A percentile compares a stretch with the other conserved stretches of the same genome.
These are phyloP conservation scores for Plectosphaerella cucumerina DNA, from an alignment of 2,329 filamentous ascomycete genomes.

Conservation along the genomic window DNA sequence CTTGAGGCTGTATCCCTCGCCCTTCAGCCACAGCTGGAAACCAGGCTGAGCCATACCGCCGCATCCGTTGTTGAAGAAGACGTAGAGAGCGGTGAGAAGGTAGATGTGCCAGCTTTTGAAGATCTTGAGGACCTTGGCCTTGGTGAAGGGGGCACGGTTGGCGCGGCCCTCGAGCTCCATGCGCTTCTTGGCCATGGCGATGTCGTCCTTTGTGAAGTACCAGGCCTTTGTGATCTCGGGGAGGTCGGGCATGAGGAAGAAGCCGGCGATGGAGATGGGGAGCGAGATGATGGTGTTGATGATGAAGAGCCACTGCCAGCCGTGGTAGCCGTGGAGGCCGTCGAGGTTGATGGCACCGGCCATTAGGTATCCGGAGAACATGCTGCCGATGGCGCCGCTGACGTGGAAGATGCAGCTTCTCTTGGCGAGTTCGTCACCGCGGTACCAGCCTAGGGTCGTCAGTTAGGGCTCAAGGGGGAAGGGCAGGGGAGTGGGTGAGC, in stretches of 20 bases:
- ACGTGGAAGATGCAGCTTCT: slow-evolving; percentile 22
- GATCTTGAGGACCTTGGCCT: slow-evolving; percentile 53
- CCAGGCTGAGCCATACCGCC: slow-evolving; percentile 45
- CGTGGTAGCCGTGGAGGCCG: slow-evolving; percentile 31
- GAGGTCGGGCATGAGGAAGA: slow-evolving; percentile 29
- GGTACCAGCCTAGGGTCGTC: slow-evolving; percentile 18
- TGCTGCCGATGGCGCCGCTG: slow-evolving; percentile 16
- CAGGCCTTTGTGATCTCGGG: slow-evolving; percentile 13
- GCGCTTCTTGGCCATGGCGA: slow-evolving; percentile 31
- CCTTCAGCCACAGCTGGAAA: slow-evolving; percentile 47
- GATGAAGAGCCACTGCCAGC: slow-evolving; percentile 55
- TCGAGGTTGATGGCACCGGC: slow-evolving; percentile 30
- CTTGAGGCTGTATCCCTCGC: slow-evolving; percentile 33
- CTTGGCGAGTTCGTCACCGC: slow-evolving; percentile 21
- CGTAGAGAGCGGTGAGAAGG: slow-evolving; percentile 51
- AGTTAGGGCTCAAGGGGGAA: too few relatives aligned
- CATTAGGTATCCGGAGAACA: slow-evolving; percentile 28
- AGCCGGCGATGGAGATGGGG: slow-evolving; percentile 50
- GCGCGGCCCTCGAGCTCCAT: slow-evolving; percentile 42
- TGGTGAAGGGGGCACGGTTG: slow-evolving; percentile 31
- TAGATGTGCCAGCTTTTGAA: slow-evolving; percentile 64
- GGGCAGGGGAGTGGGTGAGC: too few relatives aligned
- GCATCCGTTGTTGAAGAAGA: slow-evolving; percentile 60
- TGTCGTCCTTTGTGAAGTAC: slow-evolving; percentile 27
- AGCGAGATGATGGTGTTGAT: slow-evolving; percentile 54